Base-by-base conservation (phyloP, 2,329 filamentous ascomycete genomes). In the Fusarium metavorans region DNA sequence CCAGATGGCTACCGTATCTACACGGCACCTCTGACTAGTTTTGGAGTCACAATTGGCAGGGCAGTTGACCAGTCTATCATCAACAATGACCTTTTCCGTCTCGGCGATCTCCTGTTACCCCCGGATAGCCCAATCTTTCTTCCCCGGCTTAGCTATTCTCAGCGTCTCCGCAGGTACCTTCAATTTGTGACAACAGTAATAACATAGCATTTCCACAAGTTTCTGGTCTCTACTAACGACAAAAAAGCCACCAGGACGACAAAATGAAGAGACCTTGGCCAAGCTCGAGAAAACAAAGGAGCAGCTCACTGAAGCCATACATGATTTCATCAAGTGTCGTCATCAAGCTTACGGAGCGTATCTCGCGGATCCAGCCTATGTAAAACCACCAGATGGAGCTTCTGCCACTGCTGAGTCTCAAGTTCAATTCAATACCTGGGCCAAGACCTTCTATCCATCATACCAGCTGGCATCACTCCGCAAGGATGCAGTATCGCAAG, bases 401-500 rank as follows among this genome's bases (percentile, higher is more conserved):
- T 13, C 39, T 43, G 20, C 39, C 39, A 23, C 39, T 43, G n/a
- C 20, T 4, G 39, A 43, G 11, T 20, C 39, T 13, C 39, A 43
- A 14, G 39, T 7, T 14, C 39, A 7, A 6, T 43, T 43, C 39
- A 20, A 14, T 43, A 23, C n/a, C n/a, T 43, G 39, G 39, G 39
- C 39, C n/a, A 43, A 43, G 39, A 43, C 39, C 3, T 43, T 43
- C n/a, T 43, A 43, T 43, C 39, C 39, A 14, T 20, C 39, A 43
- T 43, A 43, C 11, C 39, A 43, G 11, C 39, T 43, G 5, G 39
- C 39, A 20, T 43, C 39, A 23, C 39, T 43, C n/a, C n/a, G n/a
- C n/a, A 43, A 43, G 39, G 39, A 43, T n/a, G 39, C 39, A 43
- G 11, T n/a, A 23, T 43, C 39, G n/a, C 39, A 43, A 43, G 39